Percentiles rank a stretch among this genome's conserved stretches.
Conservation (phyloP, 345 rosid species). For the Fremontodendron californicum region DNA sequence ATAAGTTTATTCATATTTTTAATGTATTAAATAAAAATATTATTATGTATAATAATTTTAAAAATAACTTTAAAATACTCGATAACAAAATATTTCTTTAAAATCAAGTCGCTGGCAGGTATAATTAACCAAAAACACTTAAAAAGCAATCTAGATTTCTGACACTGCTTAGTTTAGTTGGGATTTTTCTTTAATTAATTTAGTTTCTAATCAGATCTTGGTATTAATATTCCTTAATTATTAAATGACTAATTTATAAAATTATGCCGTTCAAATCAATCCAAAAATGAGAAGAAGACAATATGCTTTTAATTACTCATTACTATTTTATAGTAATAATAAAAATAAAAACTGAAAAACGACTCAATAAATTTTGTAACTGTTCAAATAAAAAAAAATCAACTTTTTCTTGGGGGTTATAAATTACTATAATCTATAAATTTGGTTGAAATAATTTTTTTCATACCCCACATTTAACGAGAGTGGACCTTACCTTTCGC, state of each 20-base stretch:
- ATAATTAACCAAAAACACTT: background rate
- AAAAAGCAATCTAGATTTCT: background rate
- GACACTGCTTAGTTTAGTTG: background rate
- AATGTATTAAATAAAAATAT: too few relatives aligned
- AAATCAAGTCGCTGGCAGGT: background rate
- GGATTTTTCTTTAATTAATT: background rate
- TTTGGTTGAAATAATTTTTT: background rate
- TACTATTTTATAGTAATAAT: background rate
- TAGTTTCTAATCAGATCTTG: too few relatives aligned
- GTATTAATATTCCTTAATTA: too few relatives aligned
- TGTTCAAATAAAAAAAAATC: background rate
- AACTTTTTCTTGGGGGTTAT: background rate
- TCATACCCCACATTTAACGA: background rate
- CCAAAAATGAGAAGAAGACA: too few relatives aligned
- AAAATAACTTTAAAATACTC: too few relatives aligned
- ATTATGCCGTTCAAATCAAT: too few relatives aligned
- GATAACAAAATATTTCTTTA: too few relatives aligned
- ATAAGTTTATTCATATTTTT: too few relatives aligned
- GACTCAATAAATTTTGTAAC: too few relatives aligned
- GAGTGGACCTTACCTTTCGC: conserved; percentile 2
- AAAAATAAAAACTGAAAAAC: background rate
- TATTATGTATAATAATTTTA: too few relatives aligned
- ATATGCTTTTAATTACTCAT: too few relatives aligned
- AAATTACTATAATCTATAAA: background rate
- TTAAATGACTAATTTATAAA: too few relatives aligned